Evolutionary conservation across 192 early-diverging fungal genomes (phyloP).

Genomic region (Mortierella claussenii): DNA sequence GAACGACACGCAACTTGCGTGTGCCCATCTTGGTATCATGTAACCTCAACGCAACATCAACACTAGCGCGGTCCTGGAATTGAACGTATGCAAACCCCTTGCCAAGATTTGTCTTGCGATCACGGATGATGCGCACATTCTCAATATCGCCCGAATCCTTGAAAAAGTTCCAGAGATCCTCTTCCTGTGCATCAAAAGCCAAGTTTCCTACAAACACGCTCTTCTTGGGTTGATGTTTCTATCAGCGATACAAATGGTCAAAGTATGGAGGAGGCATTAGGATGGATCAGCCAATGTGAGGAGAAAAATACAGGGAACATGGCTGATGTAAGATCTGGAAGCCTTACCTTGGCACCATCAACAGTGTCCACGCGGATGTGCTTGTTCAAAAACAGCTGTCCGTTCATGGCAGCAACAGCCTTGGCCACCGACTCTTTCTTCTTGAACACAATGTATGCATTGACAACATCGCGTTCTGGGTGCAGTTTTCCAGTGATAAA

Average conservation of each 20-base stretch:
- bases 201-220: slow-evolving; percentile 81
- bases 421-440: slow-evolving; percentile 67
- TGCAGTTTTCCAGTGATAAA: slow-evolving; percentile 89
- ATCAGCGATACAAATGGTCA: no score
- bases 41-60: slow-evolving; percentile 82
- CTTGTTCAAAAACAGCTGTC: slow-evolving; percentile 82
- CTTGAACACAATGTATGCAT: slow-evolving; percentile 91
- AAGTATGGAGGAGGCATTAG: not conserved
- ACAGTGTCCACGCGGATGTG: slow-evolving; percentile 90
- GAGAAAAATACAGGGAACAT: no score
- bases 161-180: slow-evolving; percentile 78
- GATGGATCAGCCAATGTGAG: no score
- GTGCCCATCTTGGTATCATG: slow-evolving; percentile 75
- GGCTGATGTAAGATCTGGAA: no score
- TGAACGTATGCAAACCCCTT: slow-evolving; percentile 96
- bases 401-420: slow-evolving; percentile 75
- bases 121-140: slow-evolving; percentile 87
- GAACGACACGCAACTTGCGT: slow-evolving; percentile 71
- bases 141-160: slow-evolving; percentile 76
- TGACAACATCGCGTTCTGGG: slow-evolving; percentile 81
- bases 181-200: slow-evolving; percentile 77
- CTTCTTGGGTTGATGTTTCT: slow-evolving; percentile 79
- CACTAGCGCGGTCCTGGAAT: slow-evolving; percentile 80
- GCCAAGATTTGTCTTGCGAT: slow-evolving; percentile 85
- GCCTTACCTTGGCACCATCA: slow-evolving; percentile 56